A percentile compares a stretch with the other conserved stretches of the same genome.
phyloP scores from a whole-genome alignment of 805 yeast species.

The Pichia ethanolica region DNA sequence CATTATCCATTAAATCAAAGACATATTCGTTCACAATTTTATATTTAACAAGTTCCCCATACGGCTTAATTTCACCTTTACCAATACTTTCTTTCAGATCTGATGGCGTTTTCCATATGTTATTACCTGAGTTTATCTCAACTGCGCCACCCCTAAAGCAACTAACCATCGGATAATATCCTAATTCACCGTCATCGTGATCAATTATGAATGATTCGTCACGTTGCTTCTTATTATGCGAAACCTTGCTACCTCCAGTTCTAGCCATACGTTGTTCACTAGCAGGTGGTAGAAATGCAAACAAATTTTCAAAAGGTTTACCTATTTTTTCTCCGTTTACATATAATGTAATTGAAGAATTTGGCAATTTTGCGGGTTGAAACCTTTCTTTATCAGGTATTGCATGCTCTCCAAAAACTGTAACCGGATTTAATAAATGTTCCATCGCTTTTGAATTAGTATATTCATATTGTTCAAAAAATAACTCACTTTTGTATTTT shows the following conservation, averaged over 20 bases:
- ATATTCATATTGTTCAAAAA: slow-evolving; percentile 82
- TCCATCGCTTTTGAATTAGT: slow-evolving; percentile 62
- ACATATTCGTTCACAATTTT: slow-evolving; percentile 71
- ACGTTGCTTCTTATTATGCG: neutral
- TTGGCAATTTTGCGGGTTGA: slow-evolving; percentile 41
- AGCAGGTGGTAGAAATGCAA: slow-evolving; percentile 74
- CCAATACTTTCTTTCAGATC: slow-evolving; percentile 23
- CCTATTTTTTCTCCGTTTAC: slow-evolving; percentile 72
- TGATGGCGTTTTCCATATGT: slow-evolving; percentile 41
- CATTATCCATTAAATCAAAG: slow-evolving; percentile 81
- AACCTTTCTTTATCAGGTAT: slow-evolving; percentile 42
- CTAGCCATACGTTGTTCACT: slow-evolving; percentile 37
- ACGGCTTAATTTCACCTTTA: slow-evolving; percentile 35
- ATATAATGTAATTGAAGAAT: slow-evolving; percentile 60
- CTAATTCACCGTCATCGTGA: slow-evolving; percentile 76
- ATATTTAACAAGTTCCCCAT: slow-evolving; percentile 57
- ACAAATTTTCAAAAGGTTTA: slow-evolving; percentile 56
- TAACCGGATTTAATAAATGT: slow-evolving; percentile 64
- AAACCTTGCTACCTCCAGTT: neutral
- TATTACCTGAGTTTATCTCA: slow-evolving; percentile 59
- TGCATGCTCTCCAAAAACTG: slow-evolving; percentile 63
- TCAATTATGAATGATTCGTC: slow-evolving; percentile 18
- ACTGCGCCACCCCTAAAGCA: slow-evolving; percentile 76
- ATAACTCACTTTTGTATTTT: slow-evolving; percentile 65
- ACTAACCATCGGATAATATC: slow-evolving; percentile 88